Percentiles rank a stretch among this genome's conserved stretches.
These are phyloP conservation scores for Esteya vermicola DNA, from an alignment of 2,329 filamentous ascomycete species.

Conservation along the genomic window DNA sequence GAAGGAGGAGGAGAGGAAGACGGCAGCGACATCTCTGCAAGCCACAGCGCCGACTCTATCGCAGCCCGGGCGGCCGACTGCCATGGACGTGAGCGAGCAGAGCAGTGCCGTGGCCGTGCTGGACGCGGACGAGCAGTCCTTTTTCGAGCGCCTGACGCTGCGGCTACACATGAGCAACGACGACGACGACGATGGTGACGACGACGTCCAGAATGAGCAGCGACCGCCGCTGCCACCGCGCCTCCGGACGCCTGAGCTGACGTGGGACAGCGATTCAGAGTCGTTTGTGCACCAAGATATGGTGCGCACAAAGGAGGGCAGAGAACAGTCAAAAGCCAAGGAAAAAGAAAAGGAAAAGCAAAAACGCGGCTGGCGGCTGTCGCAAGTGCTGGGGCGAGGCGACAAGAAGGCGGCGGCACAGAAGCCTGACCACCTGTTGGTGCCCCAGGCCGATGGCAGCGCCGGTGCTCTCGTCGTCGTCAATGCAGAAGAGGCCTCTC, in stretches of 20 bases:
- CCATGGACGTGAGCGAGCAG: background rate
- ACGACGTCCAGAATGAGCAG: slow-evolving; percentile 27
- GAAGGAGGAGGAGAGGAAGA: slow-evolving; percentile 14
- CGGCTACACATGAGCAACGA: background rate
- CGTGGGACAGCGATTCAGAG: slow-evolving; percentile 29
- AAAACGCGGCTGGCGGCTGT: slow-evolving; percentile 5
- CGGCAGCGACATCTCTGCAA: background rate
- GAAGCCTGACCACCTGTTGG: slow-evolving; percentile 21
- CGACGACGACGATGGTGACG: slow-evolving; percentile 18
- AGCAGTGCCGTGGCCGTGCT: slow-evolving; percentile 28
- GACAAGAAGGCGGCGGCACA: slow-evolving; percentile 10
- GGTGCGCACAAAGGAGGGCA: slow-evolving; percentile 16
- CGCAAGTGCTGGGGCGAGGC: slow-evolving; percentile 3
- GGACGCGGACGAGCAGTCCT: slow-evolving; percentile 40
- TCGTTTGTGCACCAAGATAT: slow-evolving; percentile 16
- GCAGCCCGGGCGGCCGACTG: background rate
- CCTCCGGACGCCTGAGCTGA: slow-evolving; percentile 33
- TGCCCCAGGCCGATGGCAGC: slow-evolving; percentile 18
- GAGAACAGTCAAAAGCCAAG: slow-evolving; percentile 16
- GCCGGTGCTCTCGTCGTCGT: slow-evolving; percentile 4
- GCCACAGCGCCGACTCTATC: background rate
- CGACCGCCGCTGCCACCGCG: slow-evolving; percentile 42
- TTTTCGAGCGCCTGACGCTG: slow-evolving; percentile 38
- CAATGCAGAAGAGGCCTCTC: slow-evolving; percentile 23
- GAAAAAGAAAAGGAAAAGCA: slow-evolving; percentile 17